A percentile compares a stretch with the other conserved stretches of the same genome.
Conservation (phyloP, 495 filamentous ascomycete genomes). For the Penicillium fimorum region DNA sequence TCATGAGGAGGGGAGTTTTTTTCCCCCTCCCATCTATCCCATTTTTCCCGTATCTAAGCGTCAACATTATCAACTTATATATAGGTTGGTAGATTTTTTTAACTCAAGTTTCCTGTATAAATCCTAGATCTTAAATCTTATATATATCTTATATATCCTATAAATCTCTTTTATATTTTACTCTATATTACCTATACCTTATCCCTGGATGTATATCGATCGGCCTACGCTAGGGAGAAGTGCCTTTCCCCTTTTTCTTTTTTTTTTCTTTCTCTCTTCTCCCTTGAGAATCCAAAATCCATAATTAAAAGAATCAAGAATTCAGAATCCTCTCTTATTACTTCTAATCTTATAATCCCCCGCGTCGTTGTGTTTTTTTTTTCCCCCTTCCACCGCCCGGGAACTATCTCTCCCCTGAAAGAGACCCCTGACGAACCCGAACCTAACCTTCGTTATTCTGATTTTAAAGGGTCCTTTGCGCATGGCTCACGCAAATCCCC, state of each 20-base stretch:
- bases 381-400: not conserved
- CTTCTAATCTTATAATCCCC: constrained; percentile 5
- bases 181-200: not conserved
- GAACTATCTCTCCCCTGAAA: not conserved
- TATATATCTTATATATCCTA: too few relatives aligned
- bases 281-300: not conserved
- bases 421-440: not conserved
- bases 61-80: not conserved
- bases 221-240: constrained; percentile 8
- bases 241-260: not conserved
- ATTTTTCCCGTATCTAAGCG: not conserved
- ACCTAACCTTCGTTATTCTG: not conserved
- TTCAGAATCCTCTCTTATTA: not conserved
- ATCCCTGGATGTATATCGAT: constrained; percentile 1
- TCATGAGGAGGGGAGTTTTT: not conserved
- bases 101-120: too few relatives aligned
- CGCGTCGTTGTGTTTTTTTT: constrained; percentile 11
- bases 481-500: not conserved
- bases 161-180: too few relatives aligned
- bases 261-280: not conserved
- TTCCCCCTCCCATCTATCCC: not conserved
- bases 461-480: not conserved
- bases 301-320: not conserved
- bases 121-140: too few relatives aligned
- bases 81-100: too few relatives aligned